phyloP scores from a whole-genome alignment of 2,329 filamentous ascomycete species.

The Gaeumannomyces sp. region DNA sequence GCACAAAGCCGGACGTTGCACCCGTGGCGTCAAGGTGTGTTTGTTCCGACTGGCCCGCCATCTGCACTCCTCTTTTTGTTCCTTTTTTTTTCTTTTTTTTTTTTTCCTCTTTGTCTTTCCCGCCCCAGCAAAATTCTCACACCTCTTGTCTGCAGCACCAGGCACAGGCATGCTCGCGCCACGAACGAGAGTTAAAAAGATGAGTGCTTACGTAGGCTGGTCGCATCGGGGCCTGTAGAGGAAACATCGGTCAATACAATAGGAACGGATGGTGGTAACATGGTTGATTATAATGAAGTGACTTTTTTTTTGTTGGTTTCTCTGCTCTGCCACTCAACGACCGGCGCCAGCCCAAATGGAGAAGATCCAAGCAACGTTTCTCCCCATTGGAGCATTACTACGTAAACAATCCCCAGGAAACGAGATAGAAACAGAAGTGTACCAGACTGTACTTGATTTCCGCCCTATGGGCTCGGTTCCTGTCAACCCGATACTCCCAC shows the following conservation, averaged over 20 bases:
- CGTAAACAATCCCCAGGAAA: neutral
- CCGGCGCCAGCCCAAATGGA: neutral
- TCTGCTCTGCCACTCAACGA: neutral
- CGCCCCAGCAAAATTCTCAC: neutral
- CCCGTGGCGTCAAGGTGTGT: neutral
- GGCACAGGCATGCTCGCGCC: too few relatives aligned
- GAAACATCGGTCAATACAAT: too few relatives aligned
- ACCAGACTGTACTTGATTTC: neutral
- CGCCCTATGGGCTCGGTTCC: neutral
- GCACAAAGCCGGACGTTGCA: neutral
- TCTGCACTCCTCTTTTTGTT: neutral
- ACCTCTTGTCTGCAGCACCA: too few relatives aligned
- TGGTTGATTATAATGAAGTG: neutral
- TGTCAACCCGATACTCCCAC: neutral
- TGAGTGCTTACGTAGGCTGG: too few relatives aligned
- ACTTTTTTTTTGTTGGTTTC: neutral
- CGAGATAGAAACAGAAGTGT: neutral
- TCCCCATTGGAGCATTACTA: neutral
- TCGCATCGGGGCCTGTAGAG: neutral
- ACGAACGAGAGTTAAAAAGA: too few relatives aligned
- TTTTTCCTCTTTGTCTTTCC: conserved; percentile 26
- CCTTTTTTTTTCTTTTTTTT: neutral
- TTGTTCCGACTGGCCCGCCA: neutral
- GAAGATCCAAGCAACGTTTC: neutral
- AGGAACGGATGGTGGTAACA: too few relatives aligned